Evolutionary conservation across 805 yeast species (phyloP).

Genomic region (Wickerhamomyces pijperi): DNA sequence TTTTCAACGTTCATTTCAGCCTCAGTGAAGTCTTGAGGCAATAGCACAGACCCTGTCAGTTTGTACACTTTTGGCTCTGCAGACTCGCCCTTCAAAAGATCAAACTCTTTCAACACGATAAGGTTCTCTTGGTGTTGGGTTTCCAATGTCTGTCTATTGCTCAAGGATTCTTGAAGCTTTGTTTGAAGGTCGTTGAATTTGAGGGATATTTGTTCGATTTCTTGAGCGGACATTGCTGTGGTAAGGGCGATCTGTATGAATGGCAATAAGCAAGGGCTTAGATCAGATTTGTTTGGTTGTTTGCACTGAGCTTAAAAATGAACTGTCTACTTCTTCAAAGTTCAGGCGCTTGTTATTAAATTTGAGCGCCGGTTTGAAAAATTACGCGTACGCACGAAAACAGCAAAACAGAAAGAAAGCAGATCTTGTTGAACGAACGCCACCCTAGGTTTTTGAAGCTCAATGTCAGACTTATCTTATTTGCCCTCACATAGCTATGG

Average conservation of each 20-base stretch:
- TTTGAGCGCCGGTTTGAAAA: not conserved
- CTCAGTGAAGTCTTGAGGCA: slow-evolving; percentile 80
- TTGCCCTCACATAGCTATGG: too few species aligned
- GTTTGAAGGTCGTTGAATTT: slow-evolving; percentile 35
- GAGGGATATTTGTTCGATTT: slow-evolving; percentile 32
- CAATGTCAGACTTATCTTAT: too few species aligned
- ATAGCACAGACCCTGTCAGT: slow-evolving; percentile 81
- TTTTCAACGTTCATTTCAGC: slow-evolving; percentile 78
- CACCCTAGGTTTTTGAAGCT: too few species aligned
- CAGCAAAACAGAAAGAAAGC: too few species aligned
- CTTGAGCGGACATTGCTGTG: slow-evolving; percentile 20
- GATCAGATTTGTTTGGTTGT: not conserved
- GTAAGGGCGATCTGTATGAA: too few species aligned
- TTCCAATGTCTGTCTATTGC: slow-evolving; percentile 77
- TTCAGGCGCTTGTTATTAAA: too few species aligned
- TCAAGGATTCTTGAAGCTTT: slow-evolving; percentile 39
- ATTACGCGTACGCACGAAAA: not conserved
- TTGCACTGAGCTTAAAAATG: too few species aligned
- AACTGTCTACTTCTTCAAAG: too few species aligned
- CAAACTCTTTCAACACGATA: slow-evolving; percentile 79
- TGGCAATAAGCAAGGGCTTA: too few species aligned
- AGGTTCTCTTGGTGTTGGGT: slow-evolving; percentile 91
- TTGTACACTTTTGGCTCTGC: slow-evolving; percentile 75
- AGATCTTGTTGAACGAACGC: too few species aligned
- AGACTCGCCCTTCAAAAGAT: slow-evolving; percentile 49